A percentile compares a stretch with the other conserved stretches of the same genome.
phyloP scores from a whole-genome alignment of 129 eudicot genomes.

The Centrapalus pauciflorus region DNA sequence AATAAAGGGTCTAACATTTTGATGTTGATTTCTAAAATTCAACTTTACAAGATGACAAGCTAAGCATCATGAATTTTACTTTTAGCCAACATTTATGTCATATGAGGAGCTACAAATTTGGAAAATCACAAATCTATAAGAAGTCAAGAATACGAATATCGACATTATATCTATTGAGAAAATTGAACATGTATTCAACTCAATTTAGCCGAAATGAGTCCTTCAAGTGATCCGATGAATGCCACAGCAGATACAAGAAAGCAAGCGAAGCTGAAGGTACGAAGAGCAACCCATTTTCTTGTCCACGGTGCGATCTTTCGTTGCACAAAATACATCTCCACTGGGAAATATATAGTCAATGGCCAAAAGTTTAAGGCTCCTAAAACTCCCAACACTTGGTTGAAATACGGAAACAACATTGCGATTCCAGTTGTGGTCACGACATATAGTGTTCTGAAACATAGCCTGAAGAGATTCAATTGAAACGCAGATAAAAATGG shows the following conservation, averaged over 20 bases:
- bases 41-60: no score
- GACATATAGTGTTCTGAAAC: constrained; percentile 57
- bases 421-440: constrained; percentile 52
- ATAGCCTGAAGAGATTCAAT: constrained; percentile 44
- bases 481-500: constrained; percentile 34
- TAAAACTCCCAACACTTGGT: constrained; percentile 63
- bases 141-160: neutral
- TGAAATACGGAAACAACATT: constrained; percentile 68
- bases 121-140: constrained; percentile 9
- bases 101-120: neutral
- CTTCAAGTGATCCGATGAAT: constrained; percentile 51
- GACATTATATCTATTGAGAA: neutral
- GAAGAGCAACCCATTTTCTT: constrained; percentile 39
- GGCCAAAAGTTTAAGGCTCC: constrained; percentile 90
- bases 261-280: constrained; percentile 34
- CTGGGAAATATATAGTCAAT: constrained; percentile 56
- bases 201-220: constrained; percentile 39
- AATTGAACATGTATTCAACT: constrained; percentile 20
- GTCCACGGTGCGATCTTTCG: constrained; percentile 48
- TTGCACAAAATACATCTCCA: constrained; percentile 70
- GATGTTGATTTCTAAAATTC: no score
- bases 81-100: neutral
- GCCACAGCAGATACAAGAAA: constrained; percentile 45
- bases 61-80: no score
- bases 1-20: no score